These are phyloP conservation scores for Anethum foeniculum DNA, from an alignment of 140 eudicot species.

Conservation along the genomic window DNA sequence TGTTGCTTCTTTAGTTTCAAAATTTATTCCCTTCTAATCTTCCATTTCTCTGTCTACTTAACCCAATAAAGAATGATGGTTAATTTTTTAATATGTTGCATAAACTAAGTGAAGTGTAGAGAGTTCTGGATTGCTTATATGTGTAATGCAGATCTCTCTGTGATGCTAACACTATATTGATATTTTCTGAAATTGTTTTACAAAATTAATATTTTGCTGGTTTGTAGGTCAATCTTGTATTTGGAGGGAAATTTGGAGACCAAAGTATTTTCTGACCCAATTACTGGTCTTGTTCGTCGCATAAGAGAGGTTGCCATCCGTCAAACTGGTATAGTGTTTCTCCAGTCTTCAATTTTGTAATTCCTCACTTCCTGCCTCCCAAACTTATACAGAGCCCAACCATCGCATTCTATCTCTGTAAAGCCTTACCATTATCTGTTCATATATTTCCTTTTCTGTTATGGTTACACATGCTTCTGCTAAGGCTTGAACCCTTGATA, in stretches of 20 bases:
- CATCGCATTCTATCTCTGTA: background rate
- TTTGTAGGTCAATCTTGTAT: slow-evolving; percentile 56
- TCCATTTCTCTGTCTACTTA: background rate
- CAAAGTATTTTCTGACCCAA: slow-evolving; percentile 69
- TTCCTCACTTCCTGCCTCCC: background rate
- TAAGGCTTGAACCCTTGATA: background rate
- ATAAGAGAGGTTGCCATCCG: slow-evolving; percentile 84
- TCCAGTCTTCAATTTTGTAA: background rate
- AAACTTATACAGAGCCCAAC: background rate
- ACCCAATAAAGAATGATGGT: background rate
- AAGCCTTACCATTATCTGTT: background rate
- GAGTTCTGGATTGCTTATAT: background rate
- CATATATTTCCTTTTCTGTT: background rate
- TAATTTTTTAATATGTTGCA: background rate
- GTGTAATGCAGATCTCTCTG: background rate
- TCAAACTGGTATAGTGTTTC: slow-evolving; percentile 40
- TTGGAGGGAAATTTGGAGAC: slow-evolving; percentile 96
- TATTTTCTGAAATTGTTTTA: background rate
- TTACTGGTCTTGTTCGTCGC: slow-evolving; percentile 80
- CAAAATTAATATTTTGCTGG: slow-evolving; percentile 5
- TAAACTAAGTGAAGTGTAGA: background rate
- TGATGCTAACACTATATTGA: background rate
- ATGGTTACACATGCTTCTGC: background rate
- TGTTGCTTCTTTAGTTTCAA: background rate
- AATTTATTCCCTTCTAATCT: background rate